These are phyloP conservation scores for Bipolaris oryzae DNA, from an alignment of 2,329 filamentous ascomycete genomes.

Conservation along the genomic window DNA sequence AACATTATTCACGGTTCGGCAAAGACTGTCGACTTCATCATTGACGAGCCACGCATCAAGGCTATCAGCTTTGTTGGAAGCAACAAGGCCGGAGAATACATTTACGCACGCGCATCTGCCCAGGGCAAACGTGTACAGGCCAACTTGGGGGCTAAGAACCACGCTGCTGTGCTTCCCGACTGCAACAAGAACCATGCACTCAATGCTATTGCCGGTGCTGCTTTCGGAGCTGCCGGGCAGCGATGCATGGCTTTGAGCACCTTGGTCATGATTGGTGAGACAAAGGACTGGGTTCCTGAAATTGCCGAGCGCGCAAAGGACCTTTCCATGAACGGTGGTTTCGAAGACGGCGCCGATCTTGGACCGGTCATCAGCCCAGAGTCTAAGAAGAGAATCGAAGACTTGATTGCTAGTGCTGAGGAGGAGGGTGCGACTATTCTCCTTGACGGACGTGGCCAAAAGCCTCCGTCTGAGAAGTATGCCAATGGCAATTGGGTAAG, in stretches of 20 bases:
- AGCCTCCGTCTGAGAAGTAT: constrained; percentile 73
- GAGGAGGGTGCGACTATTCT: constrained; percentile 80
- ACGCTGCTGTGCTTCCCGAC: constrained; percentile 81
- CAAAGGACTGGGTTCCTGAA: constrained; percentile 80
- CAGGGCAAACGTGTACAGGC: constrained; percentile 89
- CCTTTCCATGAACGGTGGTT: constrained; percentile 78
- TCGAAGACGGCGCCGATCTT: constrained; percentile 78
- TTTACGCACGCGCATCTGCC: constrained; percentile 76
- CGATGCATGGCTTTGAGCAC: constrained; percentile 87
- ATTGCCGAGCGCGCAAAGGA: constrained; percentile 76
- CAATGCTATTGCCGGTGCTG: constrained; percentile 82
- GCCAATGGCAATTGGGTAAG: constrained; percentile 79
- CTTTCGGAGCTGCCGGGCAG: constrained; percentile 84
- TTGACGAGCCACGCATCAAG: constrained; percentile 85
- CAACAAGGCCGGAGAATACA: constrained; percentile 90
- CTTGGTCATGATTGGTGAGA: constrained; percentile 82
- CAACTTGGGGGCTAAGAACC: constrained; percentile 88
- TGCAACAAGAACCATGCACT: constrained; percentile 90
- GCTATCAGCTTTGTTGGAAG: constrained; percentile 84
- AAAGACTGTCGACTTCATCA: constrained; percentile 82
- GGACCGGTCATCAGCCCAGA: constrained; percentile 82
- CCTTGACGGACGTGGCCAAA: constrained; percentile 78
- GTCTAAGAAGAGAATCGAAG: constrained; percentile 78
- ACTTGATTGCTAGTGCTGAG: constrained; percentile 76
- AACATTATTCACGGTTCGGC: constrained; percentile 84